A percentile compares a stretch with the other conserved stretches of the same genome.
Conservation (phyloP, 73 alveolate genomes). For the Paraurostyla sp. region DNA sequence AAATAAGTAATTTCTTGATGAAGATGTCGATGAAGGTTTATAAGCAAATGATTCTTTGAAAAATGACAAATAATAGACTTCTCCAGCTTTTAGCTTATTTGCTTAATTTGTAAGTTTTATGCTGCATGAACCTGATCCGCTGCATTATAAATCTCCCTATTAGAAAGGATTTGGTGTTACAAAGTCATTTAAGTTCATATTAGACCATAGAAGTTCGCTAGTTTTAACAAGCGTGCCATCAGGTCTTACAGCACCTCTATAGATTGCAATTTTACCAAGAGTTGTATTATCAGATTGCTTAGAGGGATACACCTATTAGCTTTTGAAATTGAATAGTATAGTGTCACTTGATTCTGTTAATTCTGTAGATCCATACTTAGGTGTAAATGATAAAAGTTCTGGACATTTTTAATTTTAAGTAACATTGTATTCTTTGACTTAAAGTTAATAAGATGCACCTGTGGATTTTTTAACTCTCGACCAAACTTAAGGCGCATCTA, state of each 20-base stretch:
- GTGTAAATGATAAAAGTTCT: conserved; percentile 42
- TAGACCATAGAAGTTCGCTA: conserved; percentile 23
- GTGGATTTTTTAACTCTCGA: conserved; percentile 4
- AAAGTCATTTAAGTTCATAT: background rate
- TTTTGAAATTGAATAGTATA: conserved; percentile 31
- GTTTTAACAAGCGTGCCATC: conserved; percentile 60
- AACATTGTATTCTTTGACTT: background rate
- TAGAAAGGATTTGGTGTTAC: conserved; percentile 20
- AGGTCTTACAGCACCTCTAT: conserved; percentile 59
- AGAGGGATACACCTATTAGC: conserved; percentile 64
- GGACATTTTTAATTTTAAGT: conserved; percentile 49
- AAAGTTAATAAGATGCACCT: background rate
- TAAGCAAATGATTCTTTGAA: conserved; percentile 53
- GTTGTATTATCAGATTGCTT: background rate
- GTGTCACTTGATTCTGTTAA: conserved; percentile 47
- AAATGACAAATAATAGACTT: conserved; percentile 60
- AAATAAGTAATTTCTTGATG: conserved; percentile 38
- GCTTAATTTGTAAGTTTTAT: conserved; percentile 21
- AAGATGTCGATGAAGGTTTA: conserved; percentile 7
- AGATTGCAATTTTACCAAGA: conserved; percentile 52
- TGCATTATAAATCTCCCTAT: conserved; percentile 41
- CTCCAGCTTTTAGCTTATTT: conserved; percentile 64
- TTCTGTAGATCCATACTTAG: conserved; percentile 66
- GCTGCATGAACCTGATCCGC: conserved; percentile 50
- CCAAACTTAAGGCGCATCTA: conserved; percentile 70